A percentile compares a stretch with the other conserved stretches of the same genome.
These are phyloP conservation scores for Ogataea paraovalis DNA, from an alignment of 805 yeast species.

Conservation along the genomic window DNA sequence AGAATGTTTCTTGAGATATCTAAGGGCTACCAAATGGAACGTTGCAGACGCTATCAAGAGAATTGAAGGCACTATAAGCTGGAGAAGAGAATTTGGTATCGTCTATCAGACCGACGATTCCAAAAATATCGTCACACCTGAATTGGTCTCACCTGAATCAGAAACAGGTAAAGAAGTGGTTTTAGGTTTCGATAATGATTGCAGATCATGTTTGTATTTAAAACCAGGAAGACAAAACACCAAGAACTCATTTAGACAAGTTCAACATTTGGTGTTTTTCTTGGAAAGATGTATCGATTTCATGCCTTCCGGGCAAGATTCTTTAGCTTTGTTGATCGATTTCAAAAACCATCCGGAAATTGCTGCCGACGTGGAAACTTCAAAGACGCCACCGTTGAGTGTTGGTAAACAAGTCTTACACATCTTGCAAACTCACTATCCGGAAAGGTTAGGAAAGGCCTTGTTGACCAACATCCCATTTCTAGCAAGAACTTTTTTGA, in stretches of 20 bases:
- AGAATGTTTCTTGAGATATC: constrained; percentile 85
- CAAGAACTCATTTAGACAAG: constrained; percentile 82
- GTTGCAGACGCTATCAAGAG: constrained; percentile 66
- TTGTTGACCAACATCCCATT: constrained; percentile 89
- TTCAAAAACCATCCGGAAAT: constrained; percentile 73
- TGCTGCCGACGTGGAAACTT: constrained; percentile 45
- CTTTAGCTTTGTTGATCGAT: constrained; percentile 86
- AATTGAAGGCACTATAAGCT: constrained; percentile 70
- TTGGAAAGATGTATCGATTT: constrained; percentile 87
- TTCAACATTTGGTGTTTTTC: constrained; percentile 92
- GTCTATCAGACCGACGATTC: constrained; percentile 41
- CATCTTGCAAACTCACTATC: constrained; percentile 94
- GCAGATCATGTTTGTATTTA: constrained; percentile 88
- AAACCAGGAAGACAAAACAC: constrained; percentile 97
- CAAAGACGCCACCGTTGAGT: constrained; percentile 82
- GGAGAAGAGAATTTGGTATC: constrained; percentile 94
- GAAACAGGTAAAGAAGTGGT: constrained; percentile 91
- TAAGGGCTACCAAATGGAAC: constrained; percentile 93
- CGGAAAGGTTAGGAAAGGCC: constrained; percentile 94
- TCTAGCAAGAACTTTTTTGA: constrained; percentile 88
- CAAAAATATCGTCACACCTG: constrained; percentile 48
- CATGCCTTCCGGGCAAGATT: constrained; percentile 97
- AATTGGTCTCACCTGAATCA: constrained; percentile 59
- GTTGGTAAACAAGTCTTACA: constrained; percentile 89
- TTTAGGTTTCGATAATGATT: constrained; percentile 84